phyloP scores from a whole-genome alignment of 768 basidiomycete species.

The Amanita jacksonii region DNA sequence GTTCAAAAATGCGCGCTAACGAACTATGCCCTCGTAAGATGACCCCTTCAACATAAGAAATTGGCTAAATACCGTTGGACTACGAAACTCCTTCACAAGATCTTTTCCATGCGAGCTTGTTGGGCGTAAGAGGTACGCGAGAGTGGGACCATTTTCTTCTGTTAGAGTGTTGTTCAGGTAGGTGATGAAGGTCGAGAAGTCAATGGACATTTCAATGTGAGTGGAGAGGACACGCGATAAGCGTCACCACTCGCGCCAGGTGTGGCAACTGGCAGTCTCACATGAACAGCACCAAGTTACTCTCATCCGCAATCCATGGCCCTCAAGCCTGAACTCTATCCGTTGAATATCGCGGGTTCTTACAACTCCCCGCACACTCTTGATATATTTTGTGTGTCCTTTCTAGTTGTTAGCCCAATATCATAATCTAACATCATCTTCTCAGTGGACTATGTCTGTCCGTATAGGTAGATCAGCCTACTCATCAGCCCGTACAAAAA shows the following conservation, averaged over 20 bases:
- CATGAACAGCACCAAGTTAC: not conserved
- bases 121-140: constrained; percentile 68
- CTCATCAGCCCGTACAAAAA: not conserved
- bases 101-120: constrained; percentile 73
- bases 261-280: too few relatives aligned
- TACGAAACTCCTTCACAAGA: constrained; percentile 62
- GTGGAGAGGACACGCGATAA: too few relatives aligned
- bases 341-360: constrained; percentile 53
- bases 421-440: not conserved
- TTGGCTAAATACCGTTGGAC: constrained; percentile 31
- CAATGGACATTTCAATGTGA: constrained; percentile 28
- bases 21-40: constrained; percentile 9
- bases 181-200: constrained; percentile 50
- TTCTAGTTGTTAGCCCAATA: not conserved
- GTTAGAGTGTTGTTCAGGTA: constrained; percentile 54
- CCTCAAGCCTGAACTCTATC: constrained; percentile 62
- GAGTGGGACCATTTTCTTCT: constrained; percentile 54
- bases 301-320: constrained; percentile 41
- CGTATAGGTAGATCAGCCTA: constrained; percentile 45
- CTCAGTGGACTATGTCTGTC: constrained; percentile 88
- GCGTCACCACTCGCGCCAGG: too few relatives aligned
- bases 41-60: constrained; percentile 2
- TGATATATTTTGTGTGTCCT: constrained; percentile 61
- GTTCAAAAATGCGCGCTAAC: constrained; percentile 29
- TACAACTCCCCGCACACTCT: constrained; percentile 63